Conservation (phyloP, 805 yeast species). For the Kluyveromyces siamensis region DNA sequence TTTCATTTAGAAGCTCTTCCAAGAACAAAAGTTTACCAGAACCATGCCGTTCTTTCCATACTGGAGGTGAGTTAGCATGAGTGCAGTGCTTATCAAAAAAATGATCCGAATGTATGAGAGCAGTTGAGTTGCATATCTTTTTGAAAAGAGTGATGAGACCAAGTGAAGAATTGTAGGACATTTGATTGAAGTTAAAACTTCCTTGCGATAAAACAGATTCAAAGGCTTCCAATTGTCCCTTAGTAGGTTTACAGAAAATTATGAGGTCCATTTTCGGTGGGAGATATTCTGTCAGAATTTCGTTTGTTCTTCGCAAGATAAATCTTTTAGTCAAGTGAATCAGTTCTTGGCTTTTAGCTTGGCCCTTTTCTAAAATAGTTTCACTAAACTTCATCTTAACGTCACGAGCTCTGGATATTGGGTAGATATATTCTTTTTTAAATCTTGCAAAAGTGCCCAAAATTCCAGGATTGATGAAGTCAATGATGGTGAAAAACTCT, state of each 20-base stretch:
- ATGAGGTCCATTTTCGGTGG: constrained; percentile 72
- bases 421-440: constrained; percentile 54
- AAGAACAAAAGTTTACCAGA: constrained; percentile 63
- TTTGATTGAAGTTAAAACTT: constrained; percentile 21
- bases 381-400: constrained; percentile 45
- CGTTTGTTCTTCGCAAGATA: constrained; percentile 63
- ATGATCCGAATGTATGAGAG: constrained; percentile 44
- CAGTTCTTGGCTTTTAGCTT: constrained; percentile 51
- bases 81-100: constrained; percentile 12
- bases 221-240: constrained; percentile 48
- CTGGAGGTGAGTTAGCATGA: constrained; percentile 5
- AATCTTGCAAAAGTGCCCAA: constrained; percentile 55
- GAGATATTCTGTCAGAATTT: constrained; percentile 45
- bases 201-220: constrained; percentile 33
- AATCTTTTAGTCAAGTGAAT: constrained; percentile 56
- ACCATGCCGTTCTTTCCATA: constrained; percentile 11
- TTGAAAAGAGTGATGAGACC: constrained; percentile 65
- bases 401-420: constrained; percentile 67
- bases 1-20: constrained; percentile 43
- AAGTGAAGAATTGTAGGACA: constrained; percentile 38
- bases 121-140: constrained; percentile 79
- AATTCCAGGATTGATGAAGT: constrained; percentile 78
- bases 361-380: constrained; percentile 45
- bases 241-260: constrained; percentile 70
- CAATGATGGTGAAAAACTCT: constrained; percentile 73